Conservation (phyloP, 2,329 filamentous ascomycete genomes). For the Penicillium sclerotiorum region DNA sequence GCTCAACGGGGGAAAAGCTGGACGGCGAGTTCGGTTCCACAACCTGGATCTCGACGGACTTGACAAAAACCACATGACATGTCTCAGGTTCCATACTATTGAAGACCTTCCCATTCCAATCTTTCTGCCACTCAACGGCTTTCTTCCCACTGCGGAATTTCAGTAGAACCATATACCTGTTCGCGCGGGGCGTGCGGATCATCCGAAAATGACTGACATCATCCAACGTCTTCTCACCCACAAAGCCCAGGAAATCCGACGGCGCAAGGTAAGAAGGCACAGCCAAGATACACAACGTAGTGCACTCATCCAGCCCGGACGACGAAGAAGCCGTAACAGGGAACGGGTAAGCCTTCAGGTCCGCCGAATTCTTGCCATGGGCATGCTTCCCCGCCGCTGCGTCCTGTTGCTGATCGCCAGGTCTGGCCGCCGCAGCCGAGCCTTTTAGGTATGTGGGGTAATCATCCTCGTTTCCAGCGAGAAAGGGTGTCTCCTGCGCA, state of each 20-base stretch:
- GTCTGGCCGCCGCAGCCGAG: constrained; percentile 37
- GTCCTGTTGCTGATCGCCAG: constrained; percentile 23
- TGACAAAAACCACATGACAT: constrained; percentile 93
- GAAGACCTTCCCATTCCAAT: constrained; percentile 92
- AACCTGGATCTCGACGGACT: constrained; percentile 81
- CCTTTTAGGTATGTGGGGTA: constrained; percentile 46
- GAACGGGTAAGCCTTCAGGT: constrained; percentile 19
- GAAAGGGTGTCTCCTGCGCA: constrained; percentile 68
- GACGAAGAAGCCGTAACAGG: constrained; percentile 22
- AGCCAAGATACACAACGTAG: constrained; percentile 87
- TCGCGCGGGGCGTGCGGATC: constrained; percentile 85
- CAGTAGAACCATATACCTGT: constrained; percentile 92
- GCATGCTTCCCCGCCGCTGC: neutral
- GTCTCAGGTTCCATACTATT: constrained; percentile 93
- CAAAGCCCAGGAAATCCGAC: constrained; percentile 85
- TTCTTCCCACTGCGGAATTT: constrained; percentile 79
- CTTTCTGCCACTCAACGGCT: constrained; percentile 77
- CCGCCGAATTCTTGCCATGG: neutral
- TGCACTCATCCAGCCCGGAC: constrained; percentile 70
- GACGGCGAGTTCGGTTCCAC: constrained; percentile 48
- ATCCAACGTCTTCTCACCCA: constrained; percentile 82
- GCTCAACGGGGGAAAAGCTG: constrained; percentile 25
- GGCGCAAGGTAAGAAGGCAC: constrained; percentile 93
- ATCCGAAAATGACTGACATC: constrained; percentile 92
- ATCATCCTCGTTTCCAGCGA: constrained; percentile 50